A percentile compares a stretch with the other conserved stretches of the same genome.
Evolutionary conservation across 176 grass and related monocot species (phyloP).

Genomic region (barley (Hordeum vulgare)): MorexV3_pseudomolecules_assembly NC_058523.1:240025559-240026058

Average conservation of each 20-base stretch:
- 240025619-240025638: conserved; percentile 74
- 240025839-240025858: background rate
- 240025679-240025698: conserved; percentile 83
- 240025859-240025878: background rate
- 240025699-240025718: conserved; percentile 83
- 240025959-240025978: background rate
- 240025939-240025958: background rate
- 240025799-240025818: background rate
- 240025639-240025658: conserved; percentile 75
- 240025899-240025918: background rate
- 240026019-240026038: background rate
- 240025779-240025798: conserved; percentile 10
- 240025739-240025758: conserved; percentile 94
- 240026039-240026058: background rate
- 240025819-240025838: background rate
- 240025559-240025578: background rate
- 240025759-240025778: conserved; percentile 97
- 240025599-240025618: conserved; percentile 36
- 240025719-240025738: conserved; percentile 96
- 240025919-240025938: background rate
- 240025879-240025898: background rate
- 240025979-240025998: background rate
- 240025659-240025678: conserved; percentile 89
- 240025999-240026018: background rate
- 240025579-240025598: background rate